Evolutionary conservation across 2,329 filamentous ascomycete species (phyloP), one percentile per base, ranked within the genome.

Genomic region (Aschersonia sp.): DNA sequence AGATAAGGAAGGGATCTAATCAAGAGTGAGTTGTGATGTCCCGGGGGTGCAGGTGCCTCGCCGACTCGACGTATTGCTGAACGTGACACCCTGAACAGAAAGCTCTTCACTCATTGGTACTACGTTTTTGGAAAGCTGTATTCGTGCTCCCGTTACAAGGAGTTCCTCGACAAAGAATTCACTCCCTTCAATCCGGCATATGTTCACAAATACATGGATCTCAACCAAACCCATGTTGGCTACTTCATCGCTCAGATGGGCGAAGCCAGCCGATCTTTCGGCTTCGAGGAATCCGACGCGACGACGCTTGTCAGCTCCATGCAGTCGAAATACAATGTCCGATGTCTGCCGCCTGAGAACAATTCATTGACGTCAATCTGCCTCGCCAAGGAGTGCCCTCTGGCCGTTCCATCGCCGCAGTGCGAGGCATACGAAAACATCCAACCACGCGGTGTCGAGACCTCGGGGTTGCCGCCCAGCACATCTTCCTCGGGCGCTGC

Each of bases 131-230:
- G 55, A 35, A 52, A 51, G 30, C 50, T 58, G 12, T 62, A 56
- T 46, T 54, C 53, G 14, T 62, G 60, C 48, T 56, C 51, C 9
- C 40, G 45, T 8, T 53, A 51, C 10, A 50, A 51, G 30, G 48
- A 52, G 4, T 50, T 54, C 30, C 53, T 56, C 1, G 44, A 50
- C 5, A 49, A 48, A 12, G 48, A 49, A 2, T 53, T 54, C 32
- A 51, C 48, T 5, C 45, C 47, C 30, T 50, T 54, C 22, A 54
- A 46, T 45, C 55, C 53, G 12, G 57, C 59, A 31, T 62, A 61
- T 48, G 58, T 59, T 5, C 60, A 62, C 53, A 61, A 62, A 42
- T 62, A 53, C 48, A 62, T 62, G 60, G 52, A 59, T 45, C 51
- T 62, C 29, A 56, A 61, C 46, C 47, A 55, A 29, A 56, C 53